Base-by-base conservation (phyloP, 2,329 filamentous ascomycete species). In the Tolypocladium tundrense region DNA sequence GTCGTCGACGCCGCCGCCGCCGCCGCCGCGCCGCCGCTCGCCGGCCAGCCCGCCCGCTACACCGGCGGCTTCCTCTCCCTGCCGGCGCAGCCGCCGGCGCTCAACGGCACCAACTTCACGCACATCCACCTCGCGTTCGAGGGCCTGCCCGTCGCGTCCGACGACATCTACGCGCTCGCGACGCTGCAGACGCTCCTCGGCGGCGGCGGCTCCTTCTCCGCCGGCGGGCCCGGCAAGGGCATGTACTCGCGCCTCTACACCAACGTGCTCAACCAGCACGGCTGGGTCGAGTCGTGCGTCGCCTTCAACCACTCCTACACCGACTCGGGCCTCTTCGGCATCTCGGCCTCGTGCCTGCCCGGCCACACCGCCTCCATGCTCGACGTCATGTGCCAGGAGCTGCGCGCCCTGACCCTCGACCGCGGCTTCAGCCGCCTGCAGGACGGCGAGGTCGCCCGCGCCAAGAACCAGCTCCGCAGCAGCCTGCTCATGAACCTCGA, bases 171-270 rank as follows among this genome's bases (percentile, higher is more conserved):
- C 75, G 92, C 94, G 21, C 86, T 97, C 51, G 94, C 94, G 8
- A 96, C 93, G 0, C 81, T 99, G 1, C 95, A 97, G 74, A 97
- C 91, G 1, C 87, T 99, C 11, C 89, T 99, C 40, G 94, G 94
- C 59, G 94, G 94, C 53, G 94, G 94, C 54, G 94, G 94, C 31
- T 97, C 92, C 58, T 99, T 99, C 78, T 96, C 90, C 19, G 94
- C 94, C 57, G 94, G 94, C 66, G 94, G 94, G 0, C 94, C 94
- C 5, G 94, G 94, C 56, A 99, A 99, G 78, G 94, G 94, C 72
- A 99, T 99, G 94, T 97, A 97, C 79, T 96, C 90, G 42, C 88
- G 94, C 14, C 84, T 99, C 10, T 99, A 97, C 79, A 97, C 92
- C 62, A 96, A 97, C 71, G 93, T 97, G 0, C 83, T 99, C 55